Evolutionary conservation across 306 rosid genomes (phyloP), one percentile per base, ranked within the genome.

Genomic region (Trichosanthes truncata): DNA sequence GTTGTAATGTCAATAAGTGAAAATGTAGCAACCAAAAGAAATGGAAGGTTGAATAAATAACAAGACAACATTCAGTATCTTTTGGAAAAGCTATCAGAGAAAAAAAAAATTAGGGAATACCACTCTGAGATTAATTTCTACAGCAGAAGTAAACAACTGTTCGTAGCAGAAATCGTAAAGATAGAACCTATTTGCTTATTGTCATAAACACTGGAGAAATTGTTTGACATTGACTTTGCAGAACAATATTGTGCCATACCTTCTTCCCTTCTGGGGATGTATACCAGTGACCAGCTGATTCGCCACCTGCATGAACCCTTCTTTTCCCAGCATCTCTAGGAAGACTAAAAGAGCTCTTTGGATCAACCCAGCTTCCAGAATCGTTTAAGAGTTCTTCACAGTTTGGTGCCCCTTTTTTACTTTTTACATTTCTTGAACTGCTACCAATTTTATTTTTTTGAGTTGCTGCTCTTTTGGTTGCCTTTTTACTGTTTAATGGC

Each of bases 271-370:
- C 92, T 18, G 97, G 46, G 40, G 82, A 85, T 51, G 97, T 92
- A 88, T 31, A 95, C 97, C 98, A 95, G 80, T 92, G 97, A 83
- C 98, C 97, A 75, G 67, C 80, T 66, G 98, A 82, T 80, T 88
- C 84, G 31, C 86, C 86, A 80, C 86, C 85, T 57, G 96, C 96
- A 59, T 87, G 92, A 56, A 89, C 90, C 73, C 87, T 89, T 78
- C 88, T 81, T 82, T 82, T 84, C 76, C 93, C 90, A 36, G 92
- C 90, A 84, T 88, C 97, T 81, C 81, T 89, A 76, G 90, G 91
- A 79, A 74, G 80, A 69, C 83, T 76, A 66, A 79, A 73, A 75
- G 83, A 46, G 85, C 85, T 86, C 84, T 80, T 89, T 49, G 93
- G 97, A 53, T 92, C 93, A 75, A 89, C 85, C 97, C 96, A 94